Percentiles rank a stretch among this genome's conserved stretches.
Evolutionary conservation across 2,329 filamentous ascomycete genomes (phyloP).

Genomic region (Alternaria ventricosa): DNA sequence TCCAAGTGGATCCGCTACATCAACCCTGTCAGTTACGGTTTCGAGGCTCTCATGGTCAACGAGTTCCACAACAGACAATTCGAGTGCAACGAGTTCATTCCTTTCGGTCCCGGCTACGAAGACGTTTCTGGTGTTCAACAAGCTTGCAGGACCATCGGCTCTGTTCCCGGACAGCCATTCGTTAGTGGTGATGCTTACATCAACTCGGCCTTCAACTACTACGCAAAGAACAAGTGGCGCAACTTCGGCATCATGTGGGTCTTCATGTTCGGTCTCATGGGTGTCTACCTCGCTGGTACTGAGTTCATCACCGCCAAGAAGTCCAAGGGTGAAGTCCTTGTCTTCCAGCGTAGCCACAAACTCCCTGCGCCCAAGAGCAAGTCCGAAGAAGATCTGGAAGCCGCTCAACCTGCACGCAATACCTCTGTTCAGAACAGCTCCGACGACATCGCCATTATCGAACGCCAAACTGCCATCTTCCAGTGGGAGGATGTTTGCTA

Average conservation of each 20-base stretch:
- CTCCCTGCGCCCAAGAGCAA: conserved; percentile 56
- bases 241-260: conserved; percentile 56
- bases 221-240: conserved; percentile 53
- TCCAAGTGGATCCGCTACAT: conserved; percentile 84
- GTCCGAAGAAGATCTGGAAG: conserved; percentile 51
- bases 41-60: conserved; percentile 82
- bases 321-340: conserved; percentile 59
- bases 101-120: conserved; percentile 50
- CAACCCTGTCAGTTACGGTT: conserved; percentile 79
- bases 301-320: conserved; percentile 58
- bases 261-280: conserved; percentile 54
- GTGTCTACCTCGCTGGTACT: conserved; percentile 52
- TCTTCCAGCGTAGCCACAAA: conserved; percentile 57
- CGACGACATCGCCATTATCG: conserved; percentile 55
- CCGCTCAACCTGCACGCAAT: conserved; percentile 36
- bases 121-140: conserved; percentile 36
- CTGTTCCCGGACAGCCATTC: conserved; percentile 45
- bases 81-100: conserved; percentile 54
- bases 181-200: conserved; percentile 52
- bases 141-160: conserved; percentile 53
- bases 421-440: conserved; percentile 46
- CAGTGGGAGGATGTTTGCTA: conserved; percentile 86
- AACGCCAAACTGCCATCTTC: conserved; percentile 77
- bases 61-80: conserved; percentile 76
- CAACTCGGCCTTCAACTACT: conserved; percentile 42